These are phyloP conservation scores for Coniochaeta ligniaria DNA, from an alignment of 2,329 filamentous ascomycete species.

Conservation along the genomic window DNA sequence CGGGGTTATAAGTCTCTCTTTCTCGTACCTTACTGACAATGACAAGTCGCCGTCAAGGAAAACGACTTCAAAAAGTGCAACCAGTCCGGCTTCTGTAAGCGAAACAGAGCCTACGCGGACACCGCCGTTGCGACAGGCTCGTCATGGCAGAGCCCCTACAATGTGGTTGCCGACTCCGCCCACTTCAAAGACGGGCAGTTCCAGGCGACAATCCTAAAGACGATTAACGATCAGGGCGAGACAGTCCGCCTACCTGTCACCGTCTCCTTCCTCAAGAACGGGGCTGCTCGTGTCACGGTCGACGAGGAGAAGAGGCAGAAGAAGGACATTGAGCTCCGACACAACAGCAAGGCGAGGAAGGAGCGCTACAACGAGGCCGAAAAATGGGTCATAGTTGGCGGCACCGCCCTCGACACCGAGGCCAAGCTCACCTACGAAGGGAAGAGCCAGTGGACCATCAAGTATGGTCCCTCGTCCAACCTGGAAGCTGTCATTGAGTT, in stretches of 20 bases:
- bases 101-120: conserved; percentile 87
- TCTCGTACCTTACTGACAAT: background rate
- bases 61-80: conserved; percentile 96
- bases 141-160: conserved; percentile 72
- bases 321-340: conserved; percentile 79
- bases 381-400: conserved; percentile 80
- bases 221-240: conserved; percentile 55
- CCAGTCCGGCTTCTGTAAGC: conserved; percentile 95
- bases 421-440: conserved; percentile 62
- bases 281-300: conserved; percentile 76
- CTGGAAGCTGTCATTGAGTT: conserved; percentile 82
- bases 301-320: conserved; percentile 89
- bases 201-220: conserved; percentile 76
- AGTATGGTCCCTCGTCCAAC: conserved; percentile 68
- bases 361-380: conserved; percentile 91
- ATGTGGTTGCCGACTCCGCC: conserved; percentile 63
- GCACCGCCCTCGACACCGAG: conserved; percentile 62
- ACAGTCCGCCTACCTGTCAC: conserved; percentile 75
- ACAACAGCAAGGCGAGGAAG: conserved; percentile 78
- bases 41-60: conserved; percentile 76
- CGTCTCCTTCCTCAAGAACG: conserved; percentile 83
- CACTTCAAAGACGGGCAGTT: conserved; percentile 74
- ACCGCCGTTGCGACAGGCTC: conserved; percentile 55
- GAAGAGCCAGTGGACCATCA: conserved; percentile 62
- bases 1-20: background rate